A percentile compares a stretch with the other conserved stretches of the same genome.
Conservation (phyloP, 1,284 basidiomycete genomes). For the Peniophora sp. region DNA sequence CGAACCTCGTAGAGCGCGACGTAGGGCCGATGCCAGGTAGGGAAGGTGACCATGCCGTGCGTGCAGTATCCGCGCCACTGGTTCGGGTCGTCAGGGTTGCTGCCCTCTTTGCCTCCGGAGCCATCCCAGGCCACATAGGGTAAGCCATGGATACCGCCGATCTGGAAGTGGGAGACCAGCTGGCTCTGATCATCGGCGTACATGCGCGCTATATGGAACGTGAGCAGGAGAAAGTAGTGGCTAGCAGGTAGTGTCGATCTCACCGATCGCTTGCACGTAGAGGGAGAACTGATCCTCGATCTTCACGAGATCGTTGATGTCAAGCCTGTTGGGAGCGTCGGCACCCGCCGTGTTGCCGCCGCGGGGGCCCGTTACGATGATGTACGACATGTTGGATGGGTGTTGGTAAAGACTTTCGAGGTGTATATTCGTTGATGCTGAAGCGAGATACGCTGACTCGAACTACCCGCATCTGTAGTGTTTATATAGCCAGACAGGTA, state of each 20-base stretch:
- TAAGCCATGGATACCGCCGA: slow-evolving; percentile 42
- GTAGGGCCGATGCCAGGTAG: slow-evolving; percentile 47
- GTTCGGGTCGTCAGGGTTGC: background rate
- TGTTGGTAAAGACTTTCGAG: too few species aligned
- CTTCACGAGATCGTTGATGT: slow-evolving; percentile 38
- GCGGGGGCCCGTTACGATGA: slow-evolving; percentile 24
- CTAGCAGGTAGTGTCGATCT: slow-evolving; percentile 7
- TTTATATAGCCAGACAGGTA: too few species aligned
- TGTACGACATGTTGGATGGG: slow-evolving; percentile 6
- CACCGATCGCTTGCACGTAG: slow-evolving; percentile 38
- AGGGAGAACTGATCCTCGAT: slow-evolving; percentile 36
- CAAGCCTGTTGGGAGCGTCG: slow-evolving; percentile 25
- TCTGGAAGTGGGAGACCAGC: slow-evolving; percentile 32
- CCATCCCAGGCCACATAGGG: slow-evolving; percentile 36
- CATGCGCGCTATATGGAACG: slow-evolving; percentile 23
- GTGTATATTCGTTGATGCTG: background rate
- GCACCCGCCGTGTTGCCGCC: slow-evolving; percentile 18
- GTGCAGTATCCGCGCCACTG: slow-evolving; percentile 38
- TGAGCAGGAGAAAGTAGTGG: background rate
- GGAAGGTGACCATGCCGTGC: slow-evolving; percentile 42
- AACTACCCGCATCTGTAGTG: too few species aligned
- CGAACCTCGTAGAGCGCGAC: slow-evolving; percentile 42
- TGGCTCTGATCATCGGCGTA: slow-evolving; percentile 22
- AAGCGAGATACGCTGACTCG: background rate
- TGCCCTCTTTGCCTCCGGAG: slow-evolving; percentile 17